Base-by-base conservation (phyloP, 2,329 filamentous ascomycete species). In the Didymella pinodella region DNA sequence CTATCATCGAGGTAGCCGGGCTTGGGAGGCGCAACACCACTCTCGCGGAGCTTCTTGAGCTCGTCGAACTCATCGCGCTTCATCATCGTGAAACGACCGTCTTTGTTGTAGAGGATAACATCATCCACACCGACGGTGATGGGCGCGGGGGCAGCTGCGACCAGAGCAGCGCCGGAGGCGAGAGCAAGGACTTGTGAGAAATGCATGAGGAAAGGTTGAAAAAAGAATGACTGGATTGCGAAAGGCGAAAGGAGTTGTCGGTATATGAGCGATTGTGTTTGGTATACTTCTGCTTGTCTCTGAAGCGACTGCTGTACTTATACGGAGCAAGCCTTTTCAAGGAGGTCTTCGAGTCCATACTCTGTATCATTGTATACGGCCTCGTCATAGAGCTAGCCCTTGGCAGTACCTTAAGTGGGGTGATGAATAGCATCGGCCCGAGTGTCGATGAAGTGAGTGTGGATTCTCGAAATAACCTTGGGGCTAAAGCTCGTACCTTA, bases 21-120 rank as follows among this genome's bases (percentile, higher is more conserved):
- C 53, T 48, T 68, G 3, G 70, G 70, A 7, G 65, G 67, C 2
- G 45, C 26, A 18, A 48, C 52, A 22, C 28, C 57, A 20, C 64
- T 61, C 5, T 65, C 61, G 45, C 63, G 66, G 11, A 57, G 52
- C 14, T 53, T 57, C 31, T 67, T 56, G 20, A 70, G 55, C 32
- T 65, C 61, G 0, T 62, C 60, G 18, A 71, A 38, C 6, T 71
- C 67, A 22, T 56, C 55, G 18, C 71, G 64, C 55, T 71, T 72
- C 57, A 71, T 66, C 34, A 67, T 44, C 3, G 61, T 49, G 60
- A 60, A 68, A 41, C 65, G 68, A 2, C 70, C 70, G 0, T 63
- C 59, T 0, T 64, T 62, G 36, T 67, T 62, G 25, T 70, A 67
- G 16, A 73, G 68, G 20, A 73, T 60, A n/a, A 71, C 64, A 47